Evolutionary conservation across 1,284 basidiomycete species (phyloP).

Genomic region (Cutaneotrichosporon spelunceum): DNA sequence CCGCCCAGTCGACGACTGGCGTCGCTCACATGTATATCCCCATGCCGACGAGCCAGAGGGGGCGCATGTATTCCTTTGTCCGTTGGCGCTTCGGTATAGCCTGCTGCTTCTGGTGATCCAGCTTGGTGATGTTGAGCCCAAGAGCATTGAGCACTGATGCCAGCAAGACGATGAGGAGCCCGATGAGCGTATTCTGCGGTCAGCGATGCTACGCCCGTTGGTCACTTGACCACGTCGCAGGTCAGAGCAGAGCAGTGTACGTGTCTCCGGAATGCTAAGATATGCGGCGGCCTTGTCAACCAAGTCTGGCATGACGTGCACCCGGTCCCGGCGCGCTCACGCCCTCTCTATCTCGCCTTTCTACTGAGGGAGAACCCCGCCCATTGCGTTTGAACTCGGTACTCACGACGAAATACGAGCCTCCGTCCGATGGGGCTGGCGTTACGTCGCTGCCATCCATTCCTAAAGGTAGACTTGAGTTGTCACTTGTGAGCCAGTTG

Average conservation of each 20-base stretch:
- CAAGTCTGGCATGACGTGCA: background rate
- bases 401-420: constrained; percentile 30
- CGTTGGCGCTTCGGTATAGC: constrained; percentile 42
- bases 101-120: constrained; percentile 49
- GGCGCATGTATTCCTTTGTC: constrained; percentile 44
- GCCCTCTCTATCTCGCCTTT: background rate
- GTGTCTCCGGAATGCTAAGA: too few relatives aligned
- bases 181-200: constrained; percentile 51
- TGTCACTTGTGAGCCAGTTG: background rate
- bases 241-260: too few relatives aligned
- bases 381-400: background rate
- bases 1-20: background rate
- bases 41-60: constrained; percentile 52
- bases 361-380: background rate
- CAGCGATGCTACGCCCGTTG: background rate
- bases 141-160: constrained; percentile 49
- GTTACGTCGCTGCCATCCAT: constrained; percentile 16
- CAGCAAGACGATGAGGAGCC: constrained; percentile 47
- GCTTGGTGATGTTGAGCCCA: constrained; percentile 52
- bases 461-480: constrained; percentile 10
- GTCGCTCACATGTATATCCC: constrained; percentile 49
- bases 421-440: constrained; percentile 17
- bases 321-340: background rate
- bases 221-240: background rate
- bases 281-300: background rate